Evolutionary conservation across 2,329 filamentous ascomycete species (phyloP), one percentile per base, ranked within the genome.

Genomic region (Akanthomyces uredinophilus): DNA sequence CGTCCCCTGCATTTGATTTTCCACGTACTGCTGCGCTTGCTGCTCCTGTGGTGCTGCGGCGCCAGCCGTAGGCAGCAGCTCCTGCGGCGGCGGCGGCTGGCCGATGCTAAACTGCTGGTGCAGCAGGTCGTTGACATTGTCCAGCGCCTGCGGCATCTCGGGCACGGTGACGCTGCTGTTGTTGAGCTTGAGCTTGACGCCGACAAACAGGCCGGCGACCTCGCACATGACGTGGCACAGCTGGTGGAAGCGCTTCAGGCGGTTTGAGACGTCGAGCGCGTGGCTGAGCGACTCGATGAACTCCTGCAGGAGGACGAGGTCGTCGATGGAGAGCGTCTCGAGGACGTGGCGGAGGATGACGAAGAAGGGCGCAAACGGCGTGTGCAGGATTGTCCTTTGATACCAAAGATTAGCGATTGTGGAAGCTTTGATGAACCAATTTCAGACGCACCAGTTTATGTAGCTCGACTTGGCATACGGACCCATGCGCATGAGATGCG

Each of bases 221-320:
- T 83, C 83, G 64, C 80, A 79, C 70, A 89, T 84, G 29, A 88
- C 79, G 37, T 81, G 79, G 66, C 83, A 88, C 29, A 89, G 78
- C 27, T 80, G 81, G 67, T 86, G 81, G 14, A 89, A 76, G 67
- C 85, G 86, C 35, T 82, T 78, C 29, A 86, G 79, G 2, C 83
- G 81, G 67, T 87, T 81, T 0, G 85, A 88, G 1, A 81, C 73
- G 4, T 76, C 75, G 53, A 78, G 77, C 3, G 79, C 77, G 0
- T 78, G 77, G 64, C 81, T 77, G 3, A 88, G 79, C 2, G 83
- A 86, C 22, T 74, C 70, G 57, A 83, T 80, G 66, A 89, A 88
- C 1, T 81, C 78, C 43, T 79, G 77, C 0, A 89, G 76, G 0
- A 81, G 78, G 27, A 73, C 67, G 5, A 89, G 76, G 65, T 89